A percentile compares a stretch with the other conserved stretches of the same genome.
Evolutionary conservation across 768 basidiomycete species (phyloP).

Genomic region (Tricholoma terreum): DNA sequence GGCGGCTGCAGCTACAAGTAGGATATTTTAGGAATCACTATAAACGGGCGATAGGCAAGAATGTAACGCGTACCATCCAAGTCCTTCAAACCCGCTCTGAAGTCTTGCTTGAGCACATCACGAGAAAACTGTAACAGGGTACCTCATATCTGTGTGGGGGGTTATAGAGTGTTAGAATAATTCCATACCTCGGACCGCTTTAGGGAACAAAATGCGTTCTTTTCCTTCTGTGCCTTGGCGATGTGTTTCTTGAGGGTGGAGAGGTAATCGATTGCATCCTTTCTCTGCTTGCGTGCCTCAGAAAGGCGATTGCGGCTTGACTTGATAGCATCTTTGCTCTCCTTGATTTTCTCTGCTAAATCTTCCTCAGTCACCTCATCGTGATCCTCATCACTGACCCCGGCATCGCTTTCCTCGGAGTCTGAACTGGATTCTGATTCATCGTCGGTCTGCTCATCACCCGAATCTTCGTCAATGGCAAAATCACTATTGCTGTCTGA

Average conservation of each 20-base stretch:
- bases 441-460: conserved; percentile 6
- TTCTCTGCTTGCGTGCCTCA: conserved; percentile 34
- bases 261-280: conserved; percentile 30
- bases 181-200: conserved; percentile 49
- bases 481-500: conserved; percentile 20
- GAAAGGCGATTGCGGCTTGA: conserved; percentile 34
- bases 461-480: conserved; percentile 16
- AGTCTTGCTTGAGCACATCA: conserved; percentile 57
- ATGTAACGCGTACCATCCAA: conserved; percentile 43
- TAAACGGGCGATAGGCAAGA: neutral
- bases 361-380: conserved; percentile 44
- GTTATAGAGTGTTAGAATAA: neutral
- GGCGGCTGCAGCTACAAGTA: conserved; percentile 46
- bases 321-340: conserved; percentile 39
- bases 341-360: conserved; percentile 44
- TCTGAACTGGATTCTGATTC: conserved; percentile 14
- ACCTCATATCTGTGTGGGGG: conserved; percentile 1
- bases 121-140: conserved; percentile 42
- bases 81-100: conserved; percentile 55
- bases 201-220: conserved; percentile 59
- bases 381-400: conserved; percentile 25
- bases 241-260: conserved; percentile 40
- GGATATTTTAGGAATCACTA: neutral
- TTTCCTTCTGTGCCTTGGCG: conserved; percentile 48
- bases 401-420: conserved; percentile 13